Base-by-base conservation (phyloP, 1,139 yeast species). In the Scheffersomyces cryptocercus region DNA sequence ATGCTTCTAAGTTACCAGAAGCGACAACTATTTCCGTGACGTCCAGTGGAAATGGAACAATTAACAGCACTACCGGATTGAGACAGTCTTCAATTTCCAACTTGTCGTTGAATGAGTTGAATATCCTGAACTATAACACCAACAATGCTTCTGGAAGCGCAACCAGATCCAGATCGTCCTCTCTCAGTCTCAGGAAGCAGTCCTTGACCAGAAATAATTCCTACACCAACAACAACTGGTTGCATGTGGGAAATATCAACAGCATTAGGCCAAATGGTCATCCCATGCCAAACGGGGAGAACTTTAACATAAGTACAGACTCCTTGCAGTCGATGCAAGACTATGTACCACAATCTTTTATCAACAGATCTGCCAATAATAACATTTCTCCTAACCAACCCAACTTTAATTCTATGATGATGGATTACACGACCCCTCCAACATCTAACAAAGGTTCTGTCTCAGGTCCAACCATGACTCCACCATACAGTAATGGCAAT, bases 371-470 rank as follows among this genome's bases (percentile, higher is more conserved):
- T 28, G 67, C 70, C 29, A 52, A 48, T 38, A 41, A 34, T 10
- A 42, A 45, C 39, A 40, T 35, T 15, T 16, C 39, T n/a, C 41
- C 31, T 35, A 35, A 40, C 35, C 38, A 36, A 36, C 40, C 31
- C 14, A 58, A 55, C 33, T 62, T 61, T 46, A 61, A 65, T 39
- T 51, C 66, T 12, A 66, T 69, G 72, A 67, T 69, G 73, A 60
- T 66, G 64, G 77, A 73, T 43, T 70, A 68, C 47, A 75, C 70
- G 46, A 73, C 77, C 0, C 78, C 78, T 1, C 76, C 77, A n/a
- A 51, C 58, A 24, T 67, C 74, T 3, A 61, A 61, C 40, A 73
- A 70, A 51, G 63, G 68, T 26, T 67, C 75, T 6, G 45, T 65
- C 31, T 63, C 67, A 3, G 49, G 54, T 29, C 51, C 48, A 6